phyloP scores from a whole-genome alignment of 1,284 basidiomycete species.

The Tylopilus sp. region DNA sequence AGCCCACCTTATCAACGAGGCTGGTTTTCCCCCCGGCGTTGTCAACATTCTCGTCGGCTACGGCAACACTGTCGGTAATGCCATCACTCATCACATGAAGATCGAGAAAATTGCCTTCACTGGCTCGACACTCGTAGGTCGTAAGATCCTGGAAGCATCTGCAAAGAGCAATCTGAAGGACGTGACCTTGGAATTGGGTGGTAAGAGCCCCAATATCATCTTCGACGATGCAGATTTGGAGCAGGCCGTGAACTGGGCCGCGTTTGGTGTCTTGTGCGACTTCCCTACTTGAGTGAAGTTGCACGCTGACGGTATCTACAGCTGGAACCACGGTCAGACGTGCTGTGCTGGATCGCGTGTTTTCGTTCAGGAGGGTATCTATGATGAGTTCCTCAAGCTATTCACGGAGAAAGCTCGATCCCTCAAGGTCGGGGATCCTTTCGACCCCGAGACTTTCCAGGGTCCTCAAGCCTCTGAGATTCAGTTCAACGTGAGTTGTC shows the following conservation, averaged over 20 bases:
- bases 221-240: conserved; percentile 73
- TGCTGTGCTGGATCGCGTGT: conserved; percentile 85
- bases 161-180: conserved; percentile 84
- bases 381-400: conserved; percentile 67
- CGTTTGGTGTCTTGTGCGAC: conserved; percentile 69
- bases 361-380: conserved; percentile 79
- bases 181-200: conserved; percentile 89
- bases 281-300: neutral
- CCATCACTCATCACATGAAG: conserved; percentile 59
- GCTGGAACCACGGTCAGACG: conserved; percentile 78
- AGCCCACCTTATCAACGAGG: conserved; percentile 45
- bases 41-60: conserved; percentile 68
- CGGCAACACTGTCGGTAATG: conserved; percentile 62
- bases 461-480: conserved; percentile 83
- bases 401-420: conserved; percentile 57
- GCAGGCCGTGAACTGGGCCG: conserved; percentile 76
- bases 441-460: conserved; percentile 64
- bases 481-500: conserved; percentile 56
- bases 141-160: conserved; percentile 79
- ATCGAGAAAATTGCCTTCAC: conserved; percentile 76
- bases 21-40: conserved; percentile 66
- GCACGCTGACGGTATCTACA: conserved; percentile 41
- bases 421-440: conserved; percentile 77
- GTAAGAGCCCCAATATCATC: conserved; percentile 82
- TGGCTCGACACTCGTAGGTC: conserved; percentile 74